Evolutionary conservation across 2,329 filamentous ascomycete genomes (phyloP).

Genomic region (Verticillium nonalfalfae): DNA sequence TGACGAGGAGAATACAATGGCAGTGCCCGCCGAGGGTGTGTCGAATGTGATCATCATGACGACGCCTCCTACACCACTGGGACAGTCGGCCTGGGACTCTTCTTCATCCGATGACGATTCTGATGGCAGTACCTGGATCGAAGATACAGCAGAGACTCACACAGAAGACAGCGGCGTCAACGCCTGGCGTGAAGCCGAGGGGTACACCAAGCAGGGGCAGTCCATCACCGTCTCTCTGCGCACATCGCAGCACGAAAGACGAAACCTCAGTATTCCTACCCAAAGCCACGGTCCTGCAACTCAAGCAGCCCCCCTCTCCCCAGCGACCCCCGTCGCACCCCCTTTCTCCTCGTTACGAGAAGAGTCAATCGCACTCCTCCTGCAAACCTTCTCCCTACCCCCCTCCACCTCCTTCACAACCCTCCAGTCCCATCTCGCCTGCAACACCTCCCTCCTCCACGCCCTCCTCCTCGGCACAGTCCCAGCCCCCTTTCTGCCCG

Average conservation of each 20-base stretch:
- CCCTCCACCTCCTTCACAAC: background rate
- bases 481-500: constrained; percentile 1
- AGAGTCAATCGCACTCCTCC: constrained; percentile 5
- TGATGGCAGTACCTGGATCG: background rate
- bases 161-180: background rate
- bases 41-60: background rate
- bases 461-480: constrained; percentile 11
- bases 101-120: background rate
- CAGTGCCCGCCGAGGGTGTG: too few relatives aligned
- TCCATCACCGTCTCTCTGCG: background rate
- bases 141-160: background rate
- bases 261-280: background rate
- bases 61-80: background rate
- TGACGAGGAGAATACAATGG: background rate
- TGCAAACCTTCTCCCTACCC: constrained; percentile 7
- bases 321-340: background rate
- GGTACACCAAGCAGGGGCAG: background rate
- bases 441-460: constrained; percentile 14
- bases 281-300: background rate
- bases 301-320: too few relatives aligned
- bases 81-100: background rate
- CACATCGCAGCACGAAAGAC: background rate
- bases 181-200: too few relatives aligned
- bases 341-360: background rate
- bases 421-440: constrained; percentile 10